These are phyloP conservation scores for Pinus taeda DNA, from an alignment of 75 land plant genomes.

Conservation along the genomic window DNA sequence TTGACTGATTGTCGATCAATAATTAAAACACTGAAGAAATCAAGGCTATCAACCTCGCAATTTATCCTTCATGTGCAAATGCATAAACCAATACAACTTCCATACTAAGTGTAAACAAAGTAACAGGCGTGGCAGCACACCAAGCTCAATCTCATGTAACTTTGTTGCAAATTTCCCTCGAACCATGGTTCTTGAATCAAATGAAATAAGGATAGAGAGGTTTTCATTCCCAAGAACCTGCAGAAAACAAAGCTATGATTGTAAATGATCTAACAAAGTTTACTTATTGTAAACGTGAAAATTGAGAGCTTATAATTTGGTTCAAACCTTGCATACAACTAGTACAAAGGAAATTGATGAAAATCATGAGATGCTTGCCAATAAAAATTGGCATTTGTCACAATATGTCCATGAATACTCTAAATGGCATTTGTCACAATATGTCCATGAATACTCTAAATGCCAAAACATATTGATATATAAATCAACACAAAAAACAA, in stretches of 20 bases:
- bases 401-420: background rate
- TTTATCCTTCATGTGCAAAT: background rate
- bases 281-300: too few relatives aligned
- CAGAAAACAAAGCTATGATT: too few relatives aligned
- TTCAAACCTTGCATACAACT: too few relatives aligned
- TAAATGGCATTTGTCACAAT: too few relatives aligned
- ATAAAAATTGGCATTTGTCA: background rate
- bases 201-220: too few relatives aligned
- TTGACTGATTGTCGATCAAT: background rate
- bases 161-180: constrained; percentile 28
- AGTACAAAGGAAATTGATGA: too few relatives aligned
- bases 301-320: too few relatives aligned
- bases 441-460: background rate
- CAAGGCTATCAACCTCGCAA: background rate
- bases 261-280: too few relatives aligned
- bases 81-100: background rate
- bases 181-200: too few relatives aligned
- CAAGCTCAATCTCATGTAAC: constrained; percentile 95
- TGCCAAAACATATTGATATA: background rate
- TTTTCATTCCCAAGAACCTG: too few relatives aligned
- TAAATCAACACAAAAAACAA: background rate
- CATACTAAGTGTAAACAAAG: background rate
- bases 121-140: constrained; percentile 82
- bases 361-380: constrained; percentile 42
- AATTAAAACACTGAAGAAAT: background rate